phyloP scores from a whole-genome alignment of 1,284 basidiomycete genomes.

The Stygiomarasmius scandens region DNA sequence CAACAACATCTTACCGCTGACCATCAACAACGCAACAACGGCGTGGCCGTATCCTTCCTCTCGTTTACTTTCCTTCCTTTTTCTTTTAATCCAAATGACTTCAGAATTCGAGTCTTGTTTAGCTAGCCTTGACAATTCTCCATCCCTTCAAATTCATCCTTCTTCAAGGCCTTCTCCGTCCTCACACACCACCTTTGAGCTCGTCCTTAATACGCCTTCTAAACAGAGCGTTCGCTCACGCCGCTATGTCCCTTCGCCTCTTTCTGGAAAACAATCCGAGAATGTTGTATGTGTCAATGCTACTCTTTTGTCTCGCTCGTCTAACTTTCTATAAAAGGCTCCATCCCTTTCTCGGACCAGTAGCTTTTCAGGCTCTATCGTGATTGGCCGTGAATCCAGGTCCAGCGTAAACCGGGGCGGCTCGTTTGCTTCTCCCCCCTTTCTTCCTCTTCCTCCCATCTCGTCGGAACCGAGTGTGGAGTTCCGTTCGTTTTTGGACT shows the following conservation, averaged over 20 bases:
- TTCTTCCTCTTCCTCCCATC: slow-evolving; percentile 15
- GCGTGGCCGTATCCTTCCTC: neutral
- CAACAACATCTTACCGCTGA: neutral
- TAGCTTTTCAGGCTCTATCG: slow-evolving; percentile 12
- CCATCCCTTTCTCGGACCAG: slow-evolving; percentile 10
- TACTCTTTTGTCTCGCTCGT: neutral
- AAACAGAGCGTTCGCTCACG: slow-evolving; percentile 1
- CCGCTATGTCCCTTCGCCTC: slow-evolving; percentile 11
- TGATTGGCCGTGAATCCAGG: slow-evolving; percentile 9
- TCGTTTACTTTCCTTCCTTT: neutral
- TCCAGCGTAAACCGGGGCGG: slow-evolving; percentile 2
- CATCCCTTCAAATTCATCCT: neutral
- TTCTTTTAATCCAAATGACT: neutral
- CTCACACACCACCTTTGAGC: neutral
- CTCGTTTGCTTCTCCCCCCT: slow-evolving; percentile 1
- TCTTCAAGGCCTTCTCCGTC: neutral
- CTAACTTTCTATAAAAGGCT: neutral
- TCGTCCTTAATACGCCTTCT: neutral
- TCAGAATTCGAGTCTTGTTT: slow-evolving; percentile 12
- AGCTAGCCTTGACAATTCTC: slow-evolving; percentile 10
- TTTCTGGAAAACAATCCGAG: neutral
- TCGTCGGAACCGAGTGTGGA: slow-evolving; percentile 8
- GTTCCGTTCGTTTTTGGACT: slow-evolving; percentile 14
- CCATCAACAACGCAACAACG: neutral
- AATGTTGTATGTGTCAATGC: slow-evolving; percentile 3